These are phyloP conservation scores for Plantago major DNA, from an alignment of 257 asterid genomes.

Conservation along the genomic window DNA sequence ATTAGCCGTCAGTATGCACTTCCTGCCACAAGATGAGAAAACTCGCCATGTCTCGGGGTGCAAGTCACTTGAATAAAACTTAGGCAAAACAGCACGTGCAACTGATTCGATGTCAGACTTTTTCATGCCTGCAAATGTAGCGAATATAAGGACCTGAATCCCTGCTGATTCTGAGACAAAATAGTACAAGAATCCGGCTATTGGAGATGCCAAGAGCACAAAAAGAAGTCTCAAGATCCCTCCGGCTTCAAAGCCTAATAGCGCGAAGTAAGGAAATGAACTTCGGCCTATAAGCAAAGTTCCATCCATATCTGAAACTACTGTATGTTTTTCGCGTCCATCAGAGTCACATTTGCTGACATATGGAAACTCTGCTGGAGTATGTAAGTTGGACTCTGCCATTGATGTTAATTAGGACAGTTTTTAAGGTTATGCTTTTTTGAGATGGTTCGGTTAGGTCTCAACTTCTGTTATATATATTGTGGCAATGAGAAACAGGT, in stretches of 20 bases:
- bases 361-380: constrained; percentile 23
- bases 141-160: constrained; percentile 50
- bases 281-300: constrained; percentile 54
- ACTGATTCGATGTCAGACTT: constrained; percentile 51
- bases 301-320: constrained; percentile 62
- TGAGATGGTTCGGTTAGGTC: background rate
- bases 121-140: constrained; percentile 51
- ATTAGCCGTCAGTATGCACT: constrained; percentile 61
- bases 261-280: constrained; percentile 69
- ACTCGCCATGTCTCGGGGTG: constrained; percentile 77
- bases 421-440: no score
- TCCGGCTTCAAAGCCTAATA: constrained; percentile 75
- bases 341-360: constrained; percentile 37
- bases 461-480: background rate
- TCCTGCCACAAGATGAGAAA: constrained; percentile 57
- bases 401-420: no score
- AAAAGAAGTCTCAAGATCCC: constrained; percentile 55
- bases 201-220: constrained; percentile 46
- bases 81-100: constrained; percentile 69
- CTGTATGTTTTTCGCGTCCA: constrained; percentile 39
- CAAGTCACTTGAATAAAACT: constrained; percentile 50
- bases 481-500: background rate
- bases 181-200: constrained; percentile 56
- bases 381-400: no score
- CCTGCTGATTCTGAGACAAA: constrained; percentile 59